Percentiles rank a stretch among this genome's conserved stretches.
These are phyloP conservation scores for Centella asiatica DNA, from an alignment of 129 eudicot species.

Conservation along the genomic window DNA sequence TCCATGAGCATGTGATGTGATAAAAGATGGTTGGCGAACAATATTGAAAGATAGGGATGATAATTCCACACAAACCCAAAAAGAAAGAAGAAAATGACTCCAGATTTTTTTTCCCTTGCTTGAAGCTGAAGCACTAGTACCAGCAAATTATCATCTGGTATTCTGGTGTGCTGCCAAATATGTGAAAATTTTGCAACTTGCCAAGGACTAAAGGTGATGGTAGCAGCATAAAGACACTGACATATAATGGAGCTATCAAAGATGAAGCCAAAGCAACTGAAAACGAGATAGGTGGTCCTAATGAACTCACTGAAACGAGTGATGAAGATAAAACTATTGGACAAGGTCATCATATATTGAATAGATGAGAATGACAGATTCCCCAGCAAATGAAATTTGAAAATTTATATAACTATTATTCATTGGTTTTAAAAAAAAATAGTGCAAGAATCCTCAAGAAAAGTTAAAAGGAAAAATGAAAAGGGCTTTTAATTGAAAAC, in stretches of 20 bases:
- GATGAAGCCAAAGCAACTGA: conserved; percentile 18
- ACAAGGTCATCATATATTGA: conserved; percentile 14
- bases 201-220: background rate
- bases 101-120: background rate
- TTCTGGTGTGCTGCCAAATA: background rate
- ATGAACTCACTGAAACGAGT: conserved; percentile 11
- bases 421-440: too few species aligned
- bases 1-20: too few species aligned
- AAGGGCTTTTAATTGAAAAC: background rate
- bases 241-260: conserved; percentile 11
- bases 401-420: too few species aligned
- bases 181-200: background rate
- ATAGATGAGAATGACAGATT: conserved; percentile 4
- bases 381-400: background rate
- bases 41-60: too few species aligned
- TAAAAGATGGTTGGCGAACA: background rate
- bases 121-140: background rate
- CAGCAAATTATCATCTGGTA: background rate
- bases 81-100: background rate
- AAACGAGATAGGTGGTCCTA: conserved; percentile 29
- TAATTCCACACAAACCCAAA: background rate
- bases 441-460: too few species aligned
- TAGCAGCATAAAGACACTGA: background rate
- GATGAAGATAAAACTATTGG: conserved; percentile 15
- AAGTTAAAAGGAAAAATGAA: background rate